Conservation (phyloP, 2,329 filamentous ascomycete species). For the Colletotrichum siamense region DNA sequence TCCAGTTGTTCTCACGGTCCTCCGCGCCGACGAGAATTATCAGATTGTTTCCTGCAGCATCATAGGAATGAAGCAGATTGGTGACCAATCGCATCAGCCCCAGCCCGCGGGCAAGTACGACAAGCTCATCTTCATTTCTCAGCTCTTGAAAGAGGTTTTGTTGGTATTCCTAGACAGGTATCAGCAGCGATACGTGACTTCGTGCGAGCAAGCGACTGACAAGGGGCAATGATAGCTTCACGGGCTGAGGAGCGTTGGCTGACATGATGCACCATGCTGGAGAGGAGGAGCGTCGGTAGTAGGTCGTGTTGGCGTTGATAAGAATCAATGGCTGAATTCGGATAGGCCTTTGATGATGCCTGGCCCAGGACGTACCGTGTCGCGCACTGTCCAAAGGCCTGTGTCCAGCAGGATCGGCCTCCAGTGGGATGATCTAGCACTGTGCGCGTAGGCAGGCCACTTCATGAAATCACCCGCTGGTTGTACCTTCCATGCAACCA, state of each 20-base stretch:
- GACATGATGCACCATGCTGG: conserved; percentile 26
- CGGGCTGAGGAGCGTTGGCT: conserved; percentile 65
- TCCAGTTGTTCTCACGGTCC: conserved; percentile 94
- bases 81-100: conserved; percentile 91
- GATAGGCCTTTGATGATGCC: background rate
- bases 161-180: conserved; percentile 74
- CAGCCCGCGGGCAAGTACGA: conserved; percentile 89
- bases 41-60: conserved; percentile 92
- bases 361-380: background rate
- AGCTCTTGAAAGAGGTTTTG: conserved; percentile 94
- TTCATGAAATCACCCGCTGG: background rate
- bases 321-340: background rate
- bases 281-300: background rate
- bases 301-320: background rate
- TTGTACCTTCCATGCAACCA: background rate
- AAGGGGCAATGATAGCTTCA: conserved; percentile 82
- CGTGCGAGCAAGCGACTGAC: conserved; percentile 43
- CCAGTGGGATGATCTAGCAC: background rate
- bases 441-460: background rate
- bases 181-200: background rate
- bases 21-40: conserved; percentile 89
- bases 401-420: background rate
- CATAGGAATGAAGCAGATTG: conserved; percentile 96
- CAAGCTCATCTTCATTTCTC: conserved; percentile 88
- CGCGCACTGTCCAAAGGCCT: background rate